These are phyloP conservation scores for Zasmidium angulare DNA, from an alignment of 2,329 filamentous ascomycete species.

Conservation along the genomic window DNA sequence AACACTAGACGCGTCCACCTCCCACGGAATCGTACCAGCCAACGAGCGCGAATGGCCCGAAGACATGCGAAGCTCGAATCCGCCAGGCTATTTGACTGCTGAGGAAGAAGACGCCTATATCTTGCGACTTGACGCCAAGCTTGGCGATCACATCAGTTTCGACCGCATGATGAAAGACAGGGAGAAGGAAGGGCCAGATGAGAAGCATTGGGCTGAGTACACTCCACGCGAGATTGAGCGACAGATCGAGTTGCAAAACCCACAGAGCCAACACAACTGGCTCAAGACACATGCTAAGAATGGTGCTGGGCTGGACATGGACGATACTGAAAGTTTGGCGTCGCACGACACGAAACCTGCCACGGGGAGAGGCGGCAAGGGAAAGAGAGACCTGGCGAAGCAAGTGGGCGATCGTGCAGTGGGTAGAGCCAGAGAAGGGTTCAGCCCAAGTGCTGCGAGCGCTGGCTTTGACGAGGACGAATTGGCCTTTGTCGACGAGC, in stretches of 20 bases:
- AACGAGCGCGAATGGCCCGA: constrained; percentile 31
- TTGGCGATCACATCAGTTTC: constrained; percentile 46
- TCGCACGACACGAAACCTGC: constrained; percentile 74
- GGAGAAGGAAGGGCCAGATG: constrained; percentile 20
- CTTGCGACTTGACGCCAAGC: constrained; percentile 60
- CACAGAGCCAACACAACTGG: constrained; percentile 94
- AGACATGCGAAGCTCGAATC: constrained; percentile 53
- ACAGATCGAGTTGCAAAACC: constrained; percentile 66
- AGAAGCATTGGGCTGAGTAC: constrained; percentile 36
- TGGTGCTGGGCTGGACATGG: constrained; percentile 24
- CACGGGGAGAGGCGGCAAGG: constrained; percentile 34
- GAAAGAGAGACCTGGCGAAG: constrained; percentile 34
- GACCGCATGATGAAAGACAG: constrained; percentile 33
- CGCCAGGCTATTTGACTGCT: constrained; percentile 65
- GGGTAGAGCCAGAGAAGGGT: constrained; percentile 34
- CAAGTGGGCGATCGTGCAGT: constrained; percentile 37
- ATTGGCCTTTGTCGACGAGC: constrained; percentile 26
- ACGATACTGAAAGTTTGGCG: constrained; percentile 71
- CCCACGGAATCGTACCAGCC: constrained; percentile 35
- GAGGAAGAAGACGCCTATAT: constrained; percentile 75
- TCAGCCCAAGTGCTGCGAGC: constrained; percentile 35
- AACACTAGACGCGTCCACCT: constrained; percentile 41
- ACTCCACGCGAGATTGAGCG: constrained; percentile 49
- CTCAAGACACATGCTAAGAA: constrained; percentile 47
- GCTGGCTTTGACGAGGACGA: constrained; percentile 39